Percentiles rank a stretch among this genome's conserved stretches.
phyloP scores from a whole-genome alignment of 768 basidiomycete genomes.

The Chalciporus piperatus region DNA sequence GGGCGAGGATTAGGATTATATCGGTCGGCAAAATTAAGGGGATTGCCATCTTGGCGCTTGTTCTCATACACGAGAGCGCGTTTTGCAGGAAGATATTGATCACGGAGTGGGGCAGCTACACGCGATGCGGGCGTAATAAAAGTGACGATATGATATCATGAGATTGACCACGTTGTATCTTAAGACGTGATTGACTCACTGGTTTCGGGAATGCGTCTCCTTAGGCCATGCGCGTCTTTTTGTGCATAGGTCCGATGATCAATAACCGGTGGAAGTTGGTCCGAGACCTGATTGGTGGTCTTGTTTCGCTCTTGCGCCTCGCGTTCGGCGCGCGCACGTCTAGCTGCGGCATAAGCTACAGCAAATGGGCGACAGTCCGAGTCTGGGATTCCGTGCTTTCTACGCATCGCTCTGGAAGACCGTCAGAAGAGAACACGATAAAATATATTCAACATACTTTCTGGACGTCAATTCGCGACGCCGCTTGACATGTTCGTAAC shows the following conservation, averaged over 20 bases:
- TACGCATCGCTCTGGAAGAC: slow-evolving; percentile 57
- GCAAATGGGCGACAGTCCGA: slow-evolving; percentile 80
- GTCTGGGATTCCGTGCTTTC: slow-evolving; percentile 83
- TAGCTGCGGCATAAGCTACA: slow-evolving; percentile 78
- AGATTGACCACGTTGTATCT: slow-evolving; percentile 21
- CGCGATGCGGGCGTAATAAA: slow-evolving; percentile 14
- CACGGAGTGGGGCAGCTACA: slow-evolving; percentile 19
- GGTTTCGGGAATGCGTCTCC: slow-evolving; percentile 45
- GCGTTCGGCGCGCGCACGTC: slow-evolving; percentile 52
- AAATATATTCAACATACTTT: slow-evolving; percentile 45
- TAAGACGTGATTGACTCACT: slow-evolving; percentile 35
- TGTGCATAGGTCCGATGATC: slow-evolving; percentile 31
- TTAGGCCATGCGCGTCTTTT: slow-evolving; percentile 38
- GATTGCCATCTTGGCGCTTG: slow-evolving; percentile 15
- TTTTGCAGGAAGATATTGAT: slow-evolving; percentile 20
- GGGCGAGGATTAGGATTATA: slow-evolving; percentile 34
- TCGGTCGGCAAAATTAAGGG: slow-evolving; percentile 35
- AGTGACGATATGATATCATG: slow-evolving; percentile 24
- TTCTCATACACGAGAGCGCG: slow-evolving; percentile 12
- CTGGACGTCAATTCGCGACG: slow-evolving; percentile 65
- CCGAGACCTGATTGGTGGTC: slow-evolving; percentile 23
- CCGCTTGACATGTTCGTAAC: slow-evolving; percentile 47
- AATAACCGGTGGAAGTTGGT: slow-evolving; percentile 21
- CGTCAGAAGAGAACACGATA: slow-evolving; percentile 11
- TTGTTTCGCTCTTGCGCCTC: slow-evolving; percentile 42